These are phyloP conservation scores for Nicotiana obtusifolia DNA, from an alignment of 257 asterid genomes.

Conservation along the genomic window DNA sequence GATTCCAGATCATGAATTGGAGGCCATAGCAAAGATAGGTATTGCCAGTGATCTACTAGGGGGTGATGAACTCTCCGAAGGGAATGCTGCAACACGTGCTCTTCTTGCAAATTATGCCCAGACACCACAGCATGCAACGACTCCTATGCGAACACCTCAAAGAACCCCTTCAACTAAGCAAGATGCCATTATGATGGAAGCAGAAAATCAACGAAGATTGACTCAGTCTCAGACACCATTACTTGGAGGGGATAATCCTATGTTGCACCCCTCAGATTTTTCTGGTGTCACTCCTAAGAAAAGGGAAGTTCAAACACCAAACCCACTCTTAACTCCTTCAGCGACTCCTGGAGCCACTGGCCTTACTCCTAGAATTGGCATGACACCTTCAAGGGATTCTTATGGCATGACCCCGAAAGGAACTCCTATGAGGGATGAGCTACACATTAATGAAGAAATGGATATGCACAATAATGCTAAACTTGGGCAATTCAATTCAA, in stretches of 20 bases:
- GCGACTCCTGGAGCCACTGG: conserved; percentile 76
- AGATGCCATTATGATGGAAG: conserved; percentile 97
- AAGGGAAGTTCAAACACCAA: conserved; percentile 87
- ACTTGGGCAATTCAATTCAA: conserved; percentile 48
- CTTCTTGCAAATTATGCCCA: conserved; percentile 86
- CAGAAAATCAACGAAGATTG: conserved; percentile 88
- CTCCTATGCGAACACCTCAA: conserved; percentile 87
- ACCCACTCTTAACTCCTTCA: conserved; percentile 88
- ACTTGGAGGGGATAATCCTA: conserved; percentile 94
- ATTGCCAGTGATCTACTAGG: conserved; percentile 84
- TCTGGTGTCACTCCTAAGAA: conserved; percentile 98
- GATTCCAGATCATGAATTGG: conserved; percentile 94
- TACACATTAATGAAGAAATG: conserved; percentile 74
- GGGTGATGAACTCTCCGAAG: conserved; percentile 77
- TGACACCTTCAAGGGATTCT: conserved; percentile 83
- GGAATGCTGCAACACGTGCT: conserved; percentile 89
- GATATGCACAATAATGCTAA: conserved; percentile 53
- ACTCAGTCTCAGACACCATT: conserved; percentile 88
- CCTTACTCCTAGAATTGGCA: conserved; percentile 78
- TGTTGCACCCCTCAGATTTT: conserved; percentile 93
- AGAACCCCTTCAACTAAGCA: conserved; percentile 92
- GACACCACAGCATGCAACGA: conserved; percentile 88
- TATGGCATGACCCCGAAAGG: conserved; percentile 78
- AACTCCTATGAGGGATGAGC: conserved; percentile 91
- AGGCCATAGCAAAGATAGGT: conserved; percentile 94